Evolutionary conservation across 148 eudicot genomes (phyloP).

Genomic region (Cornus suecica): DNA sequence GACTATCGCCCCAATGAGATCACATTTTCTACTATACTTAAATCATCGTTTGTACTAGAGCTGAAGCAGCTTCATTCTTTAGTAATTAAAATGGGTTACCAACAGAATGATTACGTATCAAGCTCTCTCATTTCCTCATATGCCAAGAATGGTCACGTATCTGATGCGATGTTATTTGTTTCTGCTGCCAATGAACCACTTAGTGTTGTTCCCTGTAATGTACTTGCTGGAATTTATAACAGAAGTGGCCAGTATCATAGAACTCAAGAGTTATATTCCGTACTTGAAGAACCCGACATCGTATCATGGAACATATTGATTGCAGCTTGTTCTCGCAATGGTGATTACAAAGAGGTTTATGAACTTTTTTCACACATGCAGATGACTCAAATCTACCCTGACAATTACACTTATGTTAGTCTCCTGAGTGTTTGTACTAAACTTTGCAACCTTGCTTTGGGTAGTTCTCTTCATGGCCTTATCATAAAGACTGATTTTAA

Average conservation of each 20-base stretch:
- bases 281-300: slow-evolving; percentile 50
- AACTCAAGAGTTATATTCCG: slow-evolving; percentile 55
- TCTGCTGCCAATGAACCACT: slow-evolving; percentile 22
- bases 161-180: slow-evolving; percentile 52
- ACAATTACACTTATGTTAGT: slow-evolving; percentile 60
- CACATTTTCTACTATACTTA: slow-evolving; percentile 54
- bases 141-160: slow-evolving; percentile 47
- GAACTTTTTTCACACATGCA: slow-evolving; percentile 69
- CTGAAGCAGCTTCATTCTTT: slow-evolving; percentile 59
- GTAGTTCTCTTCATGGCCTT: slow-evolving; percentile 64
- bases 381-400: slow-evolving; percentile 39
- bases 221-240: slow-evolving; percentile 66
- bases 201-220: slow-evolving; percentile 53
- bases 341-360: slow-evolving; percentile 59
- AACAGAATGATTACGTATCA: slow-evolving; percentile 35
- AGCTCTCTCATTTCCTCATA: slow-evolving; percentile 61
- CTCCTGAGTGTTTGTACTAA: slow-evolving; percentile 54
- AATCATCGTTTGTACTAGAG: slow-evolving; percentile 36
- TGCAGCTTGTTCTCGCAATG: slow-evolving; percentile 70
- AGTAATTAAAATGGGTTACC: slow-evolving; percentile 48
- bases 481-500: slow-evolving; percentile 42
- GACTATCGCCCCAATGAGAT: slow-evolving; percentile 48
- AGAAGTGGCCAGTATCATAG: slow-evolving; percentile 50
- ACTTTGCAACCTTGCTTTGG: slow-evolving; percentile 56
- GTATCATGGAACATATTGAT: slow-evolving; percentile 72